Conservation (phyloP, 2,329 filamentous ascomycete species). For the Rutstroemia sp. region DNA sequence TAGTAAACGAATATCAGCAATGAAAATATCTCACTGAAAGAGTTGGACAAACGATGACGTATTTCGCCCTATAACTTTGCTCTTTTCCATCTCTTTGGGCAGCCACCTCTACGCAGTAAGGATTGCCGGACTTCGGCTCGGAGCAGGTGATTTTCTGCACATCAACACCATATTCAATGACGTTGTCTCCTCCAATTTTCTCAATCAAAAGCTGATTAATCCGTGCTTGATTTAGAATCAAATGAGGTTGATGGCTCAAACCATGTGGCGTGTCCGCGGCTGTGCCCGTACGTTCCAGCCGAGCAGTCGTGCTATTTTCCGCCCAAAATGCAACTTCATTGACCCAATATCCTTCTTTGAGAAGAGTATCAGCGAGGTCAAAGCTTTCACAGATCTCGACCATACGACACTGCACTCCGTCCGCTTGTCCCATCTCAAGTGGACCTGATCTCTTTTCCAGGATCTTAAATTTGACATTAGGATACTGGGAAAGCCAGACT, state of each 20-base stretch:
- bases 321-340: slow-evolving; percentile 52
- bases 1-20: neutral
- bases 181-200: neutral
- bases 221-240: slow-evolving; percentile 63
- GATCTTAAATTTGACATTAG: slow-evolving; percentile 30
- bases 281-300: slow-evolving; percentile 35
- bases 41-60: neutral
- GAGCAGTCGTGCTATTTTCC: slow-evolving; percentile 31
- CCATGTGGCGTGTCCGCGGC: slow-evolving; percentile 43
- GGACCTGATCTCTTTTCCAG: slow-evolving; percentile 49
- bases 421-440: slow-evolving; percentile 52
- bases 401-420: slow-evolving; percentile 53
- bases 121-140: too few relatives aligned
- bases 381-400: slow-evolving; percentile 57
- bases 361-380: slow-evolving; percentile 47
- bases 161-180: neutral
- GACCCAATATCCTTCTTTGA: slow-evolving; percentile 60
- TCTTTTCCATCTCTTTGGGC: neutral
- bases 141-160: too few relatives aligned
- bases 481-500: neutral
- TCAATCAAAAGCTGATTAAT: slow-evolving; percentile 61
- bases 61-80: neutral
- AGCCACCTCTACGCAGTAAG: too few relatives aligned
- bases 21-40: neutral
- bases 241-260: slow-evolving; percentile 54